Evolutionary conservation across 2,329 filamentous ascomycete species (phyloP).

Genomic region (Lasiodiplodia gonubiensis): DNA sequence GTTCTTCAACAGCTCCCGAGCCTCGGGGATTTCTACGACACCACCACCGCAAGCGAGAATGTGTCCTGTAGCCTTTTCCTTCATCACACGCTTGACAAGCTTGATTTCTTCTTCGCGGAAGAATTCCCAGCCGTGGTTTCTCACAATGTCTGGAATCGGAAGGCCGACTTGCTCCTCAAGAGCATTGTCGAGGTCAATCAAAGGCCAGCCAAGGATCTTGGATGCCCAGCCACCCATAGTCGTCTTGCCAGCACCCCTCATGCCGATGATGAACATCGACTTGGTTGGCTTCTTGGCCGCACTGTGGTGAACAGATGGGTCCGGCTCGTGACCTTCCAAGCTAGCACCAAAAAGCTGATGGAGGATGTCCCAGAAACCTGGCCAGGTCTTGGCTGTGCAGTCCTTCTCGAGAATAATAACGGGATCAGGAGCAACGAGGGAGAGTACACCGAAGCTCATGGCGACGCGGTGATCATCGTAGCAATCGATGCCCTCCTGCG

Average conservation of each 20-base stretch:
- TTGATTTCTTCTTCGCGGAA: constrained; percentile 82
- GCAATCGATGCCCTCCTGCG: constrained; percentile 76
- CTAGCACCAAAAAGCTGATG: constrained; percentile 76
- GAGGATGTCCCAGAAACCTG: constrained; percentile 95
- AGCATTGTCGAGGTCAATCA: constrained; percentile 87
- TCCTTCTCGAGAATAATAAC: constrained; percentile 86
- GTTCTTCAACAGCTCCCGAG: constrained; percentile 74
- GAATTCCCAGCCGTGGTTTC: constrained; percentile 79
- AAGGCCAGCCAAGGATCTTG: constrained; percentile 73
- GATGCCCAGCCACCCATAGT: constrained; percentile 89
- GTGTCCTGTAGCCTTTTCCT: constrained; percentile 74
- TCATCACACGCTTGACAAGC: constrained; percentile 74
- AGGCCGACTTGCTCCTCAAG: constrained; percentile 75
- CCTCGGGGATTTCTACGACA: constrained; percentile 83
- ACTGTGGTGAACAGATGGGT: constrained; percentile 45
- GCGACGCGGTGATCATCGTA: constrained; percentile 98
- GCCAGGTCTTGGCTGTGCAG: constrained; percentile 97
- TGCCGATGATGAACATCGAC: constrained; percentile 93
- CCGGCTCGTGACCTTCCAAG: constrained; percentile 74
- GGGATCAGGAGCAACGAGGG: constrained; percentile 71
- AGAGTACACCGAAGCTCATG: constrained; percentile 96
- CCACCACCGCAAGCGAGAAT: constrained; percentile 95
- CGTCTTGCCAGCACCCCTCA: constrained; percentile 96
- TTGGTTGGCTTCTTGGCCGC: constrained; percentile 48
- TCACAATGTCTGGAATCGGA: constrained; percentile 86